These are phyloP conservation scores for Antarctomyces pellizariae DNA, from an alignment of 495 filamentous ascomycete species.

Conservation along the genomic window DNA sequence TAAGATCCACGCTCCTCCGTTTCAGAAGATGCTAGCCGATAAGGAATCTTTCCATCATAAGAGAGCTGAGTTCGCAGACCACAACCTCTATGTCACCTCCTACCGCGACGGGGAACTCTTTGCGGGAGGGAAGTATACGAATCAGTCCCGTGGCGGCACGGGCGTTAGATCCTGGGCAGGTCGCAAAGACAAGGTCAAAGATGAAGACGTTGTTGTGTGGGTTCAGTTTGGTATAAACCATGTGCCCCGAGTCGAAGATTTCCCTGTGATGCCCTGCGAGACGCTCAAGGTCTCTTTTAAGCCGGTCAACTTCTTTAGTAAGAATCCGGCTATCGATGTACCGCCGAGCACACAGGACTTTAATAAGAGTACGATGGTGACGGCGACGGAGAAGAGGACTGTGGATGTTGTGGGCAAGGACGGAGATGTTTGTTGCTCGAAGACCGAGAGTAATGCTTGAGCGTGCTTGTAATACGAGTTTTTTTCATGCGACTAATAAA, in stretches of 20 bases:
- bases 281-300: constrained; percentile 35
- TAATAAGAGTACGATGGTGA: constrained; percentile 22
- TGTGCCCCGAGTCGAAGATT: constrained; percentile 33
- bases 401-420: constrained; percentile 12
- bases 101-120: constrained; percentile 62
- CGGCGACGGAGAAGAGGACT: constrained; percentile 13
- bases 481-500: too few species aligned
- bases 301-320: constrained; percentile 54
- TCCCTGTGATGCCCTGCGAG: constrained; percentile 48
- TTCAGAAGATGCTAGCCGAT: constrained; percentile 61
- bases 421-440: constrained; percentile 19
- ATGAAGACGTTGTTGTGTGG: constrained; percentile 33
- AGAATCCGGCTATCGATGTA: constrained; percentile 57
- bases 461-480: too few species aligned
- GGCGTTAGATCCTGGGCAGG: constrained; percentile 30
- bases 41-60: constrained; percentile 40
- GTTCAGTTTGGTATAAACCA: constrained; percentile 40
- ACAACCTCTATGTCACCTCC: constrained; percentile 59
- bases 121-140: constrained; percentile 67
- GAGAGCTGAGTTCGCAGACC: constrained; percentile 64
- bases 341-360: constrained; percentile 29
- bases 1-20: constrained; percentile 49
- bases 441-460: constrained; percentile 9
- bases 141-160: constrained; percentile 47
- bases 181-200: constrained; percentile 24